These are phyloP conservation scores for Hemileccinum hortonii DNA, from an alignment of 1,284 basidiomycete genomes.

Conservation along the genomic window DNA sequence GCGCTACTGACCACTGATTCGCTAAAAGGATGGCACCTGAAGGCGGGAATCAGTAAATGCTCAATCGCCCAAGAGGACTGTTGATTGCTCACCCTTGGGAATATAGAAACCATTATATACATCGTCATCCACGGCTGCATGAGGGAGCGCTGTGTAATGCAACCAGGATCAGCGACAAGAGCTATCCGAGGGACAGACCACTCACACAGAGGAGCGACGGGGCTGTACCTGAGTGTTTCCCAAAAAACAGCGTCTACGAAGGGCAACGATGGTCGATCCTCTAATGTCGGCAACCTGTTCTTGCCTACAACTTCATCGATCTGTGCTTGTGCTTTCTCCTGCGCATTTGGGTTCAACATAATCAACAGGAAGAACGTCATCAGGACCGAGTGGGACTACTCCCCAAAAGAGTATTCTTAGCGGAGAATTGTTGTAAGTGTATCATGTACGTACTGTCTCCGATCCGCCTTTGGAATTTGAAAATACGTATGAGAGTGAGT, in stretches of 20 bases:
- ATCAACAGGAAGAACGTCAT: slow-evolving; percentile 37
- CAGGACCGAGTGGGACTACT: slow-evolving; percentile 8
- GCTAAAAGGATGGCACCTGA: slow-evolving; percentile 8
- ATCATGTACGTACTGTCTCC: slow-evolving; percentile 12
- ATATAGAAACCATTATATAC: slow-evolving; percentile 14
- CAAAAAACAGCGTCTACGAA: slow-evolving; percentile 33
- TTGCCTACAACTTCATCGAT: slow-evolving; percentile 33
- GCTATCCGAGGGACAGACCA: not conserved
- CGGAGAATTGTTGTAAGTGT: not conserved
- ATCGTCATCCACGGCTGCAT: slow-evolving; percentile 9
- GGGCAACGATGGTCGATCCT: slow-evolving; percentile 30
- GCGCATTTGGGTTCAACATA: slow-evolving; percentile 32
- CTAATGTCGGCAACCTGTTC: slow-evolving; percentile 30
- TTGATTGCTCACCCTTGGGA: slow-evolving; percentile 7
- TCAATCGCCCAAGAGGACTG: not conserved
- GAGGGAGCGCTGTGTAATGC: slow-evolving; percentile 9
- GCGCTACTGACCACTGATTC: slow-evolving; percentile 8
- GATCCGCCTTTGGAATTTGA: slow-evolving; percentile 7
- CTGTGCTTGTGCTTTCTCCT: slow-evolving; percentile 32
- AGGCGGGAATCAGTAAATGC: not conserved
- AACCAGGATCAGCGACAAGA: not conserved
- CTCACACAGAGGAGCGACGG: slow-evolving; percentile 16
- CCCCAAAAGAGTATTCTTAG: not conserved
- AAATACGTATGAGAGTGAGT: not conserved
- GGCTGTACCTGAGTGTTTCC: slow-evolving; percentile 22